These are phyloP conservation scores for Grosmannia huntii DNA, from an alignment of 2,329 filamentous ascomycete species.

Conservation along the genomic window DNA sequence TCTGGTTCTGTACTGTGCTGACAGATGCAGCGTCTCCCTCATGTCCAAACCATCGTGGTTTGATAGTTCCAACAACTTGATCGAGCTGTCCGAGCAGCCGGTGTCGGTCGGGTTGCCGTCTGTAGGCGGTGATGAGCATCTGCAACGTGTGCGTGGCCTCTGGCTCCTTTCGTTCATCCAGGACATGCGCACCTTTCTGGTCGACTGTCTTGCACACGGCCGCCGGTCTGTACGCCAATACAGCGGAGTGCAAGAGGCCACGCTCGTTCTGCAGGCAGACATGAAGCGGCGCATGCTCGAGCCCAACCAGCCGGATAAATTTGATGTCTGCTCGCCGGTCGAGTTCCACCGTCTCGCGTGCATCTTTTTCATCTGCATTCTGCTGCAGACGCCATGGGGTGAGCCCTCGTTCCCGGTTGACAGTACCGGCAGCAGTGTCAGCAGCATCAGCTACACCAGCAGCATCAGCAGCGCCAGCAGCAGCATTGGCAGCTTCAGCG, in stretches of 20 bases:
- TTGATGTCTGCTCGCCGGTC: neutral
- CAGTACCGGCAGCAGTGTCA: too few species aligned
- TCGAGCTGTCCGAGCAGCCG: neutral
- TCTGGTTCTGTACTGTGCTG: neutral
- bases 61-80: neutral
- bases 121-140: neutral
- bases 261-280: neutral
- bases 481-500: neutral
- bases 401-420: neutral
- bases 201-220: neutral
- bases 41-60: neutral
- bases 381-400: neutral
- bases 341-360: neutral
- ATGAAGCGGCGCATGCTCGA: neutral
- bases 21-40: neutral
- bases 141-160: conserved; percentile 2
- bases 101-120: neutral
- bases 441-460: neutral
- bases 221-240: neutral
- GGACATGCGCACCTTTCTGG: conserved; percentile 6
- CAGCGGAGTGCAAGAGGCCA: neutral
- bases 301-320: neutral
- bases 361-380: neutral
- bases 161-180: conserved; percentile 7
- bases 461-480: neutral